These are phyloP conservation scores for Phalaenopsis aphrodite DNA, from an alignment of 106 monocot genomes.

Conservation along the genomic window DNA sequence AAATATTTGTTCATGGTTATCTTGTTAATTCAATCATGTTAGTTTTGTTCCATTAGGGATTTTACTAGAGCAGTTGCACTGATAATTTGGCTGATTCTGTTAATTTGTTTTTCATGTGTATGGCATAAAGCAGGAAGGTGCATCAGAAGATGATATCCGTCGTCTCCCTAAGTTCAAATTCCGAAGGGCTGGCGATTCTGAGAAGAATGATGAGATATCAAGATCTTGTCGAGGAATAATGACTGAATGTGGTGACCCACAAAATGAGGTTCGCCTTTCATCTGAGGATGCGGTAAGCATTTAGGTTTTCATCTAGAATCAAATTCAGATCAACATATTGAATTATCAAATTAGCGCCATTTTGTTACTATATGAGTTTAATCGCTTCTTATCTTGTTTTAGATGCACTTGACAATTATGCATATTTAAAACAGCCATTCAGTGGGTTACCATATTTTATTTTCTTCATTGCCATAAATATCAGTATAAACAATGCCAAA, in stretches of 20 bases:
- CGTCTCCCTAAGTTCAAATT: conserved; percentile 38
- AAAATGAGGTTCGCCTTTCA: conserved; percentile 21
- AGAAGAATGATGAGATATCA: conserved; percentile 20
- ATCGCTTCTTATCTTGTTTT: neutral
- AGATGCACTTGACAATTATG: neutral
- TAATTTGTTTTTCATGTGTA: neutral
- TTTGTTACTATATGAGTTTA: neutral
- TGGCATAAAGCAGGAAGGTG: conserved; percentile 33
- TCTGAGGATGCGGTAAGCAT: conserved; percentile 31
- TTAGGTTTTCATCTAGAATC: neutral
- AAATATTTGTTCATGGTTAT: no score
- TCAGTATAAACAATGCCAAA: neutral
- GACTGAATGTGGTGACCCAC: conserved; percentile 30
- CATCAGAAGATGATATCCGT: conserved; percentile 32
- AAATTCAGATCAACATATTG: no score
- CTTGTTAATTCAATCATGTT: no score
- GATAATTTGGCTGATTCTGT: no score
- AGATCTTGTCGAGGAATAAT: conserved; percentile 28
- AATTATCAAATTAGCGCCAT: neutral
- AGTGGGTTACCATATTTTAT: neutral
- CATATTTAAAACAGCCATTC: neutral
- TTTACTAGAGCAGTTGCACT: no score
- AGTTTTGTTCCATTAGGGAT: no score
- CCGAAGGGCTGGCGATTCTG: conserved; percentile 17
- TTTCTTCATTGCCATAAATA: neutral